Evolutionary conservation across 257 asterid species (phyloP), one percentile per base, ranked within the genome.

Genomic region (Plectranthus barbatus): DNA sequence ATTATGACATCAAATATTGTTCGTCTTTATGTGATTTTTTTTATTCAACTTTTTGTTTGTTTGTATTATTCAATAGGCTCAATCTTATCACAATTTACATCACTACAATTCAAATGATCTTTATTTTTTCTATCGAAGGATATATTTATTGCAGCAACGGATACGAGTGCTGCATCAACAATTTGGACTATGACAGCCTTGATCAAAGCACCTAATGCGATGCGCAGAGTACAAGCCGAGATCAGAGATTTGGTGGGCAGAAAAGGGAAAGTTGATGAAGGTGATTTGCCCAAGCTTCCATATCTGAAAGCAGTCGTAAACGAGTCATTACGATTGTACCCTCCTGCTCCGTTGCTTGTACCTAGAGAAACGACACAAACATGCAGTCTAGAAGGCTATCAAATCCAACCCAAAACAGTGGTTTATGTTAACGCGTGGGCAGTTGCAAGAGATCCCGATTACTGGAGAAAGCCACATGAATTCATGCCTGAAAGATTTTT

Each of bases 401-500:
- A 64, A 20, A 65, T 72, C 6, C 53, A 41, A 14, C 58, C 72
- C 3, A 31, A 34, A 7, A 58, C 76, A 0, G 8, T 58, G 3
- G 72, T 72, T n/a, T n/a, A n/a, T n/a, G n/a, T n/a, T n/a, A n/a
- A n/a, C n/a, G n/a, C n/a, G n/a, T n/a, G n/a, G n/a, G 76, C 72
- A 5, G 6, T 72, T 0, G 72, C 50, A 26, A 49, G 76, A 33
- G 72, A 65, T 15, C 68, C 68, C 21, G 57, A 50, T 8, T 50
- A 58, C 5, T 72, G 76, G 76, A 21, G 58, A 41, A 20, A 65
- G 29, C 72, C 72, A 0, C 18, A 49, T 1, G 72, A 72, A 5
- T 71, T 71, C 61, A 1, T 36, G 56, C 76, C 76, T 0, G 67
- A 71, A 14, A 56, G 76, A 19, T 71, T 71, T 42, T 56, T 71